Evolutionary conservation across 148 eudicot species (phyloP), one percentile per base, ranked within the genome.

Genomic region (Salicornia ramosissima): DNA sequence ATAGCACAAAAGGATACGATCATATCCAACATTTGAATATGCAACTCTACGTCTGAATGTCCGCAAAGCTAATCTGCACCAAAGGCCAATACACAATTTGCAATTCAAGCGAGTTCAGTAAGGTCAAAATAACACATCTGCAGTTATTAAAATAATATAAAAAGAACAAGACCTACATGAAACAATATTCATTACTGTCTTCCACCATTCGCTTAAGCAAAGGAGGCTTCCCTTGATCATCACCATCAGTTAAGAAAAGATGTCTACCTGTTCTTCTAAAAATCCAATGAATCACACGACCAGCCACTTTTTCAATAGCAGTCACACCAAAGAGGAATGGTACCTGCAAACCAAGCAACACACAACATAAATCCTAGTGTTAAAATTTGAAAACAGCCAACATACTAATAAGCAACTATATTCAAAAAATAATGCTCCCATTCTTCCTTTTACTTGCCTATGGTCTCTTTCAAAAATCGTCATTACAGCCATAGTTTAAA

Each of bases 221-320:
- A 50, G 99, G 99, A 71, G 97, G 93, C 84, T 86, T 95, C 72
- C 90, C 96, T 73, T 82, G 85, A 69, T 85, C 90, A 73, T 80
- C 58, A 73, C 87, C 67, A 71, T 94, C 98, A 6, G 86, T 82
- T 77, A 95, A 87, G 75, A 95, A 95, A 70, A 95, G 93, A 74
- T 95, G 99, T 64, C 78, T 79, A 30, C 99, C 99, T 14, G 99
- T 95, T 80, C 92, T 91, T 71, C 91, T 82, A 80, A 89, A 95
- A 80, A 95, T 91, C 96, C 66, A 87, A 75, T 95, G 96, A 70
- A 86, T 87, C 75, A 95, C 81, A 77, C 13, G 68, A 64, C 81
- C 74, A 70, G 97, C 99, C 64, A 77, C 60, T 70, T 80, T 95
- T 82, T 95, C 99, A 39, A 95, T 53, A 45, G 93, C 88, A 68